A percentile compares a stretch with the other conserved stretches of the same genome.
These are phyloP conservation scores for Petrea volubilis DNA, from an alignment of 257 asterid genomes.

Conservation along the genomic window DNA sequence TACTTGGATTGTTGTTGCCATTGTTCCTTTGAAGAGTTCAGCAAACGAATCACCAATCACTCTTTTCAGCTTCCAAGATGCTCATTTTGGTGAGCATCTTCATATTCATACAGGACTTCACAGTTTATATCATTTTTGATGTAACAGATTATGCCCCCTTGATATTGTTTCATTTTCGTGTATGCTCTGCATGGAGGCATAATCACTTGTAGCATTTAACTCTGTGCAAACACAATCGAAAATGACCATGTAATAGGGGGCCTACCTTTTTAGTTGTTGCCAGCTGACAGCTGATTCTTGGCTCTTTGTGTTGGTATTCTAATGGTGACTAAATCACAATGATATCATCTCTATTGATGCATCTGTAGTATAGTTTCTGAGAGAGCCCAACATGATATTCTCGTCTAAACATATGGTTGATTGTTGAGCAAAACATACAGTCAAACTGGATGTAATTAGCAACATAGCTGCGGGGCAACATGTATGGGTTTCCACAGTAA, in stretches of 20 bases:
- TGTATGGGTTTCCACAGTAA: background rate
- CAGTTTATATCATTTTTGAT: slow-evolving; percentile 1
- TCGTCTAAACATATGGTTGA: background rate
- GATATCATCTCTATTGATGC: background rate
- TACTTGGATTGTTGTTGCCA: slow-evolving; percentile 15
- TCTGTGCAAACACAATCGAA: background rate
- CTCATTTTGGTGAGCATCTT: slow-evolving; percentile 19
- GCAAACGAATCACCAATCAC: slow-evolving; percentile 1
- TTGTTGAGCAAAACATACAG: background rate
- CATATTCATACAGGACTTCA: slow-evolving; percentile 10
- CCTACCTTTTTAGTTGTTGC: slow-evolving; percentile 4
- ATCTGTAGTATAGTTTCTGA: background rate
- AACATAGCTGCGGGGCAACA: too few species aligned
- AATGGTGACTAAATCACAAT: background rate
- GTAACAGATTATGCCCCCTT: slow-evolving; percentile 2
- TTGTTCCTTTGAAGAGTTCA: slow-evolving; percentile 15
- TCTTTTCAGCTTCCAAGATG: slow-evolving; percentile 18
- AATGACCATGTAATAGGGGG: background rate
- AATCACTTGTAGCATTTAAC: slow-evolving; percentile 4
- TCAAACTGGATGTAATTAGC: background rate
- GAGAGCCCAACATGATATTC: background rate
- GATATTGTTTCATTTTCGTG: slow-evolving; percentile 18
- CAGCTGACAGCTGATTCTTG: slow-evolving; percentile 10
- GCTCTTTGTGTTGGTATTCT: background rate
- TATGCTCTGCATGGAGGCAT: slow-evolving; percentile 17